phyloP scores from a whole-genome alignment of 148 eudicot genomes.

The Vaccinium darrowii region DNA sequence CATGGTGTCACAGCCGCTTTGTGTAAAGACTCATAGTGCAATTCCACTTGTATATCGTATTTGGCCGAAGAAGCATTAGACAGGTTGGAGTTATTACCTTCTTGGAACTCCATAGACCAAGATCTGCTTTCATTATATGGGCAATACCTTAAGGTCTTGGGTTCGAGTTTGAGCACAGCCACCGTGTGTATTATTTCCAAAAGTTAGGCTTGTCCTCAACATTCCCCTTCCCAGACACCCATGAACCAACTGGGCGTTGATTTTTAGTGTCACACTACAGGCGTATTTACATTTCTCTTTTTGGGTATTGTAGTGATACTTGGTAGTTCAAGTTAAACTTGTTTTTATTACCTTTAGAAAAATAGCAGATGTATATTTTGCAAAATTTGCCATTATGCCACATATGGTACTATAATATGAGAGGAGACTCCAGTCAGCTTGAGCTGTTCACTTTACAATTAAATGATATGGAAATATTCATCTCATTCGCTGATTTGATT shows the following conservation, averaged over 20 bases:
- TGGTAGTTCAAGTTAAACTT: not conserved
- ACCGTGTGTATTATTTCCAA: no score
- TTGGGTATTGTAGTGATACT: not conserved
- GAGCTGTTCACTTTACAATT: not conserved
- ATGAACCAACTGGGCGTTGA: no score
- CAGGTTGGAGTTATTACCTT: no score
- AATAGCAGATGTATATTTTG: not conserved
- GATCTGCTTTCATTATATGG: no score
- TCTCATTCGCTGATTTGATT: not conserved
- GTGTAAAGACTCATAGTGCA: no score
- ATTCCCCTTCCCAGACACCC: no score
- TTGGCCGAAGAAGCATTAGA: no score
- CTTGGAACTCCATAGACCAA: no score
- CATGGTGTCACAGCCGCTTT: not conserved
- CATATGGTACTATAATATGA: not conserved
- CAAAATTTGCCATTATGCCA: not conserved
- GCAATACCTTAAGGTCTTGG: no score
- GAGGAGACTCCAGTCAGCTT: slow-evolving; percentile 3
- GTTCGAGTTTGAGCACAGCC: no score
- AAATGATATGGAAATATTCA: not conserved
- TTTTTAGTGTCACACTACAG: not conserved
- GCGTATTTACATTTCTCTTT: not conserved
- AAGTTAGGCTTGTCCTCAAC: no score
- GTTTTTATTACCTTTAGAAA: not conserved
- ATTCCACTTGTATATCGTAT: no score